A percentile compares a stretch with the other conserved stretches of the same genome.
Conservation (phyloP, 345 rosid species). For the Microcos paniculata region DNA sequence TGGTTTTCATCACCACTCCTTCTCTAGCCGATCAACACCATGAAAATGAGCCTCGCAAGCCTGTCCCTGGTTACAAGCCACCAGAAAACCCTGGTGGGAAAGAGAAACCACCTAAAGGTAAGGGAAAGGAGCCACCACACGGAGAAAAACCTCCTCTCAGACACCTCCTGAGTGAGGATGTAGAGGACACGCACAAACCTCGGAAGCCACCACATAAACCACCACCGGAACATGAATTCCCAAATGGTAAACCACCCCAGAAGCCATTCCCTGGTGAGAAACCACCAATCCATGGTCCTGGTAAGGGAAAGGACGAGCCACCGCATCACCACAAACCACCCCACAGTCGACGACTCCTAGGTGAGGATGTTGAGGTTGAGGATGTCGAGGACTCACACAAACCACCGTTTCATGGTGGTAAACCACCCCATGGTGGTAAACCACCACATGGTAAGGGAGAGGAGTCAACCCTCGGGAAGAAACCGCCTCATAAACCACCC, state of each 20-base stretch:
- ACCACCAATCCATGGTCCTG: neutral
- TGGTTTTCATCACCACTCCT: constrained; percentile 2
- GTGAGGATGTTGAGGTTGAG: neutral
- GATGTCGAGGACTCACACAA: neutral
- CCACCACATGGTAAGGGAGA: neutral
- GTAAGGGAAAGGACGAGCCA: neutral
- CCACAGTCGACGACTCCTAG: neutral
- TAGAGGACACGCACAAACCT: neutral
- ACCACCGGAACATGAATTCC: neutral
- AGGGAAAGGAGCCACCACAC: neutral
- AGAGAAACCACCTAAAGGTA: neutral
- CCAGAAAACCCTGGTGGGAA: neutral
- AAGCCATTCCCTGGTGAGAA: constrained; percentile 2
- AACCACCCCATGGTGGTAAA: neutral
- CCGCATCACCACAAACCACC: neutral
- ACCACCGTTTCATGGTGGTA: neutral
- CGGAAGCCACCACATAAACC: neutral
- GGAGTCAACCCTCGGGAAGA: neutral
- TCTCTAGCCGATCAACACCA: neutral
- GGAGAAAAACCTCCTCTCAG: constrained; percentile 7
- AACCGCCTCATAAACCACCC: neutral
- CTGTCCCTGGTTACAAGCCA: neutral
- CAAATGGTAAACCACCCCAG: neutral
- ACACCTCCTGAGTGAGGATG: neutral
- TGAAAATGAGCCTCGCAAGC: neutral